Conservation (phyloP, 495 filamentous ascomycete species). For the Annulohypoxylon maeteangense region DNA sequence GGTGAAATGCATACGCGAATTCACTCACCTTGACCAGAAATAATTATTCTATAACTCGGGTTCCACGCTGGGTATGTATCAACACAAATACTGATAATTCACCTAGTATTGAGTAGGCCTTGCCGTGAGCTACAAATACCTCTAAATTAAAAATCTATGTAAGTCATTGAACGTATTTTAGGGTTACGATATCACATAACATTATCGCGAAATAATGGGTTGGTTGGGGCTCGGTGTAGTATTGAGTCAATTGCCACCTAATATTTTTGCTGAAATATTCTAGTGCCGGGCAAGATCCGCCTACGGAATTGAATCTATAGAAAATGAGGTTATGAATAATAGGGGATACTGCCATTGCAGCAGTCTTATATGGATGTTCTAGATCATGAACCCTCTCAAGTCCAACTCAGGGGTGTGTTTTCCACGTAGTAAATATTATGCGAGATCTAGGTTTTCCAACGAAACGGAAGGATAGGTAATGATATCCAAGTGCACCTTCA, state of each 20-base stretch:
- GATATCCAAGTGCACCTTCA: not conserved
- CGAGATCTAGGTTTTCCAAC: not conserved
- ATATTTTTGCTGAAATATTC: not conserved
- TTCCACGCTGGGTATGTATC: not conserved
- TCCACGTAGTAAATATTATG: not conserved
- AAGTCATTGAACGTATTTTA: no score
- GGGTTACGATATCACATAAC: no score
- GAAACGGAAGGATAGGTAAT: not conserved
- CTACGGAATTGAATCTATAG: not conserved
- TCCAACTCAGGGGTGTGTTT: not conserved
- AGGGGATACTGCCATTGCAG: not conserved
- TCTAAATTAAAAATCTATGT: no score
- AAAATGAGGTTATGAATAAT: not conserved
- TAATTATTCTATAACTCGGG: constrained; percentile 28
- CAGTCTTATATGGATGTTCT: not conserved
- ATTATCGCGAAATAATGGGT: no score
- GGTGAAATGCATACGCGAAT: not conserved
- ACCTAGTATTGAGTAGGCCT: not conserved
- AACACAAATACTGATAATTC: not conserved
- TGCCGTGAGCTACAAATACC: not conserved
- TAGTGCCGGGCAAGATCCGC: not conserved
- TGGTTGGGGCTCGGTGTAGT: not conserved
- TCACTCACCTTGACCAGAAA: constrained; percentile 18
- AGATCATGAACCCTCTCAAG: not conserved
- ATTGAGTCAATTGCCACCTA: not conserved